Evolutionary conservation across 768 basidiomycete genomes (phyloP).

Genomic region (Termitomyces sp.): DNA sequence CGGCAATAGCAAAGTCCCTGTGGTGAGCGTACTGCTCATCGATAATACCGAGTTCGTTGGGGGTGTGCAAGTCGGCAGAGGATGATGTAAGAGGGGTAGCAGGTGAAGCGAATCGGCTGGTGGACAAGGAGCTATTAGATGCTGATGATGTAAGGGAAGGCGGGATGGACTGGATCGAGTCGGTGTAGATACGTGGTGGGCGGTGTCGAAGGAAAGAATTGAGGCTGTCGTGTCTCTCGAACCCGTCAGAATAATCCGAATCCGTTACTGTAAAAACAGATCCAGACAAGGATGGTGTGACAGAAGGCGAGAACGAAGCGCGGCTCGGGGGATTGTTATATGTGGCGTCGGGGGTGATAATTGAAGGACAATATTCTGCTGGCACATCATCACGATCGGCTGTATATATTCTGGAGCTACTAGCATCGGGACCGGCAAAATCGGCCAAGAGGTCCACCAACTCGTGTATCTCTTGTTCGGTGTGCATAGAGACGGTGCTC

Average conservation of each 20-base stretch:
- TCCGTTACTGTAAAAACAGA: constrained; percentile 12
- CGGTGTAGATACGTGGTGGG: constrained; percentile 16
- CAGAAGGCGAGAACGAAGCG: constrained; percentile 10
- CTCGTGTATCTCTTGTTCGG: constrained; percentile 49
- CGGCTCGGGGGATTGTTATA: constrained; percentile 5
- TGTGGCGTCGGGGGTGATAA: neutral
- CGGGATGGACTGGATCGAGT: constrained; percentile 11
- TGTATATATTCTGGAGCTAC: neutral
- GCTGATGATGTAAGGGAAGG: constrained; percentile 44
- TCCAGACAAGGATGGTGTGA: constrained; percentile 10
- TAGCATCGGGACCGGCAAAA: constrained; percentile 4
- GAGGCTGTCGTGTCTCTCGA: constrained; percentile 5
- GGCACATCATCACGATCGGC: neutral
- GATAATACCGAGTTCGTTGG: constrained; percentile 31
- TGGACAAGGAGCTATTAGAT: constrained; percentile 31
- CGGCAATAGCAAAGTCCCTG: constrained; percentile 2
- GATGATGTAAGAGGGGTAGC: constrained; percentile 29
- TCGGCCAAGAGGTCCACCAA: constrained; percentile 45
- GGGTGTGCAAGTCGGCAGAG: constrained; percentile 12
- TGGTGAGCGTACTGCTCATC: constrained; percentile 25
- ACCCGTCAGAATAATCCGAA: constrained; percentile 13
- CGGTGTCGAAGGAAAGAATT: constrained; percentile 19
- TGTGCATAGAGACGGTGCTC: constrained; percentile 43
- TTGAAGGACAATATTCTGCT: neutral
- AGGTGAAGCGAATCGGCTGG: constrained; percentile 23